Evolutionary conservation across 306 rosid genomes (phyloP).

Genomic region (Rosa multiflora): DNA sequence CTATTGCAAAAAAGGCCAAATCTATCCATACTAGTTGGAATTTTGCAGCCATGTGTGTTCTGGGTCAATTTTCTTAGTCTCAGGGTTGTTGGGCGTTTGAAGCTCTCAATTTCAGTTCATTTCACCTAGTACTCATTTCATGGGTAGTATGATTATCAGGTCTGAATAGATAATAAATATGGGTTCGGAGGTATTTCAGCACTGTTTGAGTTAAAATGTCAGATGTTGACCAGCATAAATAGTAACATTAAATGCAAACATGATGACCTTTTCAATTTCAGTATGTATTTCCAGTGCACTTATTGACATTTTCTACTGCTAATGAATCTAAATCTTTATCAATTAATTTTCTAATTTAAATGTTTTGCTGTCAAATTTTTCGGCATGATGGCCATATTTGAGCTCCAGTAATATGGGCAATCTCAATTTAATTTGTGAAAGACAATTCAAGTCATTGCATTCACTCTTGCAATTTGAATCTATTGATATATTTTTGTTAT

Average conservation of each 20-base stretch:
- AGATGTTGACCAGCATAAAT: background rate
- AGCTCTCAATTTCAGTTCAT: background rate
- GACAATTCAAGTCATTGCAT: background rate
- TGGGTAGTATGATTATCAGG: background rate
- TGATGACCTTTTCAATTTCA: background rate
- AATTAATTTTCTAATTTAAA: background rate
- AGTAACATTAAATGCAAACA: background rate
- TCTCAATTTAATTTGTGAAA: background rate
- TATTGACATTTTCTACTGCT: background rate
- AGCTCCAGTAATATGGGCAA: background rate
- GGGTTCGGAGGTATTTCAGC: background rate
- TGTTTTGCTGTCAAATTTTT: background rate
- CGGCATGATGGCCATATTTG: background rate
- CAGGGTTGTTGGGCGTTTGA: background rate
- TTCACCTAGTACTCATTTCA: background rate
- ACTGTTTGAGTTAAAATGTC: background rate
- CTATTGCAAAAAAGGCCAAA: background rate
- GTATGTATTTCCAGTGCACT: background rate
- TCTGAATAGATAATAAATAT: background rate
- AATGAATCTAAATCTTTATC: background rate
- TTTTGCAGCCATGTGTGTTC: background rate
- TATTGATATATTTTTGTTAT: background rate
- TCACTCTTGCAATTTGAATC: background rate
- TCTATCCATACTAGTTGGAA: background rate
- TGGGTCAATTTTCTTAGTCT: background rate